A percentile compares a stretch with the other conserved stretches of the same genome.
phyloP scores from a whole-genome alignment of 306 rosid species.

The Sesbania bispinosa region DNA sequence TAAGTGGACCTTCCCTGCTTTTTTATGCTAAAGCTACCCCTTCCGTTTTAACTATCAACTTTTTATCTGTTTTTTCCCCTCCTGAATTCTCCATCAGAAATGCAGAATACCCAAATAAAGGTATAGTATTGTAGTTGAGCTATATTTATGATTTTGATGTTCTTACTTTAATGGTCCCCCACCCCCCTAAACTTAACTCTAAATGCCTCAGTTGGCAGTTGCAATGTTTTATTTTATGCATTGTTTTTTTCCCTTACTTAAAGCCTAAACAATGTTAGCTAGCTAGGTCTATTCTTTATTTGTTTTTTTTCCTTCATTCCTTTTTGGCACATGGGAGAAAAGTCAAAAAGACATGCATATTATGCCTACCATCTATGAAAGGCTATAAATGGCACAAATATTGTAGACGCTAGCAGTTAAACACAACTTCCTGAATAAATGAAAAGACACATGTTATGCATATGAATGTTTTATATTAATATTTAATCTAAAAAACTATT shows the following conservation, averaged over 20 bases:
- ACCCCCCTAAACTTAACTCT: background rate
- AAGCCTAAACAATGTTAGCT: slow-evolving; percentile 10
- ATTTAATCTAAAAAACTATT: no score
- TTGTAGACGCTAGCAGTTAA: background rate
- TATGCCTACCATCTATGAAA: slow-evolving; percentile 6
- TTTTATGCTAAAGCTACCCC: background rate
- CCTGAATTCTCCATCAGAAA: background rate
- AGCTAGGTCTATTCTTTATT: background rate
- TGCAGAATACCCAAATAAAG: background rate
- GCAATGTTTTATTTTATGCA: background rate
- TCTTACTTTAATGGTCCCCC: background rate
- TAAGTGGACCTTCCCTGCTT: background rate
- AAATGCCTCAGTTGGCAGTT: background rate
- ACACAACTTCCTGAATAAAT: background rate
- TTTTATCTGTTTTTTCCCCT: background rate
- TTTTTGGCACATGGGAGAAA: slow-evolving; percentile 17
- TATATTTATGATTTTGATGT: background rate
- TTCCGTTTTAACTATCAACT: background rate
- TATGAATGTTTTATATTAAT: no score
- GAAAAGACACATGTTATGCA: background rate
- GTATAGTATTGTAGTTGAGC: background rate
- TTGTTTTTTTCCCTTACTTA: background rate
- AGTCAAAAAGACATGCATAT: slow-evolving; percentile 11
- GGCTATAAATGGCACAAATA: background rate
- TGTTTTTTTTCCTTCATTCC: background rate